Evolutionary conservation across 352 stramenopile species (phyloP).

Genomic region (Phytophthora multivora): DNA sequence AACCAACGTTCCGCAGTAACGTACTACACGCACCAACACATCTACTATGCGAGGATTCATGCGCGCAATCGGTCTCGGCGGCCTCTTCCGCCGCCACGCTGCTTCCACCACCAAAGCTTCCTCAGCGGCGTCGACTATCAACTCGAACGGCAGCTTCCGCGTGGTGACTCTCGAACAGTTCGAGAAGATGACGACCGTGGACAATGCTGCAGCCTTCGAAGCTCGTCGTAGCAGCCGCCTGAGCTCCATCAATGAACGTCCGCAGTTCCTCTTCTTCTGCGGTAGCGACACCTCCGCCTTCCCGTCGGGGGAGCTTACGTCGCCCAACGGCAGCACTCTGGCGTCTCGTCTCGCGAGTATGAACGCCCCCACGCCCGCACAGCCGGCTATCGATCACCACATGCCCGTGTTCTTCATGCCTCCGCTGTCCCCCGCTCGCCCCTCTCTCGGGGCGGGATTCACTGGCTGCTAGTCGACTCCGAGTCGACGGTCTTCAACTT

Average conservation of each 20-base stretch:
- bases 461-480: slow-evolving; percentile 28
- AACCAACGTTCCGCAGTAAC: slow-evolving; percentile 27
- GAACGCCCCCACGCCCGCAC: slow-evolving; percentile 29
- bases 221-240: slow-evolving; percentile 32
- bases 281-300: slow-evolving; percentile 52
- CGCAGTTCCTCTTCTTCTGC: slow-evolving; percentile 83
- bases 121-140: slow-evolving; percentile 2
- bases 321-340: slow-evolving; percentile 26
- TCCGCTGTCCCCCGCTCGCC: slow-evolving; percentile 26
- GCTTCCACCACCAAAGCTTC: slow-evolving; percentile 4
- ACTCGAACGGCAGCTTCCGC: slow-evolving; percentile 30
- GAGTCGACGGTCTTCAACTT: slow-evolving; percentile 23
- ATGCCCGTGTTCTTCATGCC: slow-evolving; percentile 80
- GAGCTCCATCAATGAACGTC: slow-evolving; percentile 53
- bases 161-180: slow-evolving; percentile 46
- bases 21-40: slow-evolving; percentile 10
- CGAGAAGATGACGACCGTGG: slow-evolving; percentile 33
- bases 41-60: slow-evolving; percentile 70
- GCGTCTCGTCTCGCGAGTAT: slow-evolving; percentile 28
- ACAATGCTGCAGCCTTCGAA: slow-evolving; percentile 28
- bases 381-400: slow-evolving; percentile 59
- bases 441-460: slow-evolving; percentile 28
- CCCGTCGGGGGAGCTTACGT: slow-evolving; percentile 26
- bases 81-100: slow-evolving; percentile 48
- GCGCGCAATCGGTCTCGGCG: slow-evolving; percentile 63